Evolutionary conservation across 257 asterid species (phyloP).

Genomic region (Ilex aquifolium): DNA sequence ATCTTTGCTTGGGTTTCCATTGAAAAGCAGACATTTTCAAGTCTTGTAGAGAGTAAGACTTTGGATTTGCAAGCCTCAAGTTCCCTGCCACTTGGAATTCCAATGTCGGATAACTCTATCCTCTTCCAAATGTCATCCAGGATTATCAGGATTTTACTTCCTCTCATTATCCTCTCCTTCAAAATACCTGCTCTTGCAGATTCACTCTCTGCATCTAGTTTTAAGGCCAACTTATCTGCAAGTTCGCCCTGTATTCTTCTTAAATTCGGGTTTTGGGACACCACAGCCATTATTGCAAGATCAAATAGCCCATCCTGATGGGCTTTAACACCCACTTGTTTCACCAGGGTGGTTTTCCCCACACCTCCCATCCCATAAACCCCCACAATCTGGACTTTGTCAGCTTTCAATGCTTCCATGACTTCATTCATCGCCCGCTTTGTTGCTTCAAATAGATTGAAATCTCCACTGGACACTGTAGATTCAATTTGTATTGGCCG

Average conservation of each 20-base stretch:
- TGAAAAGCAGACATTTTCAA: neutral
- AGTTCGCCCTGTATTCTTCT: constrained; percentile 8
- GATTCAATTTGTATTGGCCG: neutral
- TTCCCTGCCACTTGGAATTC: constrained; percentile 9
- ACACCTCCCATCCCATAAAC: neutral
- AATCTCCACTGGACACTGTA: neutral
- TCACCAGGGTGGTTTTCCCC: neutral
- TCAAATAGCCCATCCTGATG: neutral
- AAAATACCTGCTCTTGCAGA: neutral
- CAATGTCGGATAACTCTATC: constrained; percentile 15
- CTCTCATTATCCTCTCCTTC: neutral
- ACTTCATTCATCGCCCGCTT: neutral
- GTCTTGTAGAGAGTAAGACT: constrained; percentile 10
- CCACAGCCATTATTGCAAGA: neutral
- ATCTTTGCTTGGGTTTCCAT: constrained; percentile 8
- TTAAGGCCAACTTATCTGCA: constrained; percentile 13
- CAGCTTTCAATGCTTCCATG: neutral
- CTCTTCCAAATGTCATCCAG: constrained; percentile 27
- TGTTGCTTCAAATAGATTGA: neutral
- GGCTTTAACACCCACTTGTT: neutral
- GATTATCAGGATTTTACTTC: constrained; percentile 18
- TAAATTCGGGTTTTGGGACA: constrained; percentile 5
- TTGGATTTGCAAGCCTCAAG: constrained; percentile 17
- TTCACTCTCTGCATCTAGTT: constrained; percentile 1
- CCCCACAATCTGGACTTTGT: neutral